Base-by-base conservation (phyloP, 2,329 filamentous ascomycete genomes). In the Aspergillus sp. region DNA sequence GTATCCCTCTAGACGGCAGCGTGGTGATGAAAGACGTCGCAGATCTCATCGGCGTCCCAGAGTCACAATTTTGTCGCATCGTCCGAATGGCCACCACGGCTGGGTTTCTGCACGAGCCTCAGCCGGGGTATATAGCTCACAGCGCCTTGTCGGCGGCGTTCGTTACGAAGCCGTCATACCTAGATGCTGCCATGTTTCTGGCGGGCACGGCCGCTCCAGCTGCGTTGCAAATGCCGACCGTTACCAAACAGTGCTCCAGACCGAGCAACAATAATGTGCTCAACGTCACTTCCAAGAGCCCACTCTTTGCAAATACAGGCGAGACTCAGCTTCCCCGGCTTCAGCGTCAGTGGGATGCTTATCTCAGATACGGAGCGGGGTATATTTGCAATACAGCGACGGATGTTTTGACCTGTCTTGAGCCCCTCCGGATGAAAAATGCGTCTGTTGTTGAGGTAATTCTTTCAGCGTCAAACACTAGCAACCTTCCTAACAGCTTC, bases 151-250 rank as follows among this genome's bases (percentile, higher is more conserved):
- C 70, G 2, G 62, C 62, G 1, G 47, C 47, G 1, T 73, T 72
- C 40, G 56, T 69, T 7, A 60, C 56, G 5, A 57, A 62, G 3
- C 61, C 52, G 1, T 58, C 51, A 5, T 57, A 55, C 11, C 54
- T 67, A 1, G 70, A 73, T 43, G 68, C 70, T 0, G 53, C 54
- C 28, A 59, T 68, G 53, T 73, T 73, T 39, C 49, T 73, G 1
- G 57, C 68, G 3, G 59, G 66, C 30, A 57, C 51, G 2, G 62
- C 55, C 1, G 57, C 59, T 5, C 67, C 68, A 0, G 41, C 60
- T 4, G 65, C 69, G 2, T 47, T 71, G 43, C 49, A 66, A 7
- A 69, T 67, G 62, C 42, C 58, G 48, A 12, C 48, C 43, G 6
- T 65, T 65, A 48, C 45, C 39, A 9, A 55, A 65, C 12, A 46